Evolutionary conservation across 305 asterid genomes (phyloP).

Genomic region (Fraxinus paxiana): DNA sequence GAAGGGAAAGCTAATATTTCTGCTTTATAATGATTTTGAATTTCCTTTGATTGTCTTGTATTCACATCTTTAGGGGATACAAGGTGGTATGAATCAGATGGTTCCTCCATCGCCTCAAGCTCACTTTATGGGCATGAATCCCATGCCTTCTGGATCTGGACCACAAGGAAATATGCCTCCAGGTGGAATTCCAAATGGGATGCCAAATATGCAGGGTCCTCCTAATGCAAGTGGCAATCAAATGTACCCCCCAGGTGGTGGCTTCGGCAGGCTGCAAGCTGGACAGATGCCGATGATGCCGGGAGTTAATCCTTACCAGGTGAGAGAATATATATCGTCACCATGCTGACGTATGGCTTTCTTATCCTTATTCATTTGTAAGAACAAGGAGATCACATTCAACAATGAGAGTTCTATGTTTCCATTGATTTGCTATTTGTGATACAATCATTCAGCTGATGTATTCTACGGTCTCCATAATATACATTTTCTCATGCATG

Average conservation of each 20-base stretch:
- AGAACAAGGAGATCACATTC: slow-evolving; percentile 1
- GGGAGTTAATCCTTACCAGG: slow-evolving; percentile 85
- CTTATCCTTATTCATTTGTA: background rate
- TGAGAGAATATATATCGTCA: slow-evolving; percentile 24
- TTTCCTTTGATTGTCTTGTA: slow-evolving; percentile 4
- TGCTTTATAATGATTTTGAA: slow-evolving; percentile 16
- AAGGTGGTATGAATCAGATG: slow-evolving; percentile 86
- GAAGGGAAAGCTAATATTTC: background rate
- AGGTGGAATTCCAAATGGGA: slow-evolving; percentile 52
- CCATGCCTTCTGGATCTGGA: slow-evolving; percentile 67
- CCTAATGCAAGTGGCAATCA: slow-evolving; percentile 51
- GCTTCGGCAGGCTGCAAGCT: slow-evolving; percentile 73
- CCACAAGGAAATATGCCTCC: slow-evolving; percentile 62
- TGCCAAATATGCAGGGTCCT: slow-evolving; percentile 55
- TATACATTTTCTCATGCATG: background rate
- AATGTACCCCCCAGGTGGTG: slow-evolving; percentile 78
- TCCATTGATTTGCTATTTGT: background rate
- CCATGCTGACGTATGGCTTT: background rate
- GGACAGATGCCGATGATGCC: slow-evolving; percentile 91
- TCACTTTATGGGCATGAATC: slow-evolving; percentile 70
- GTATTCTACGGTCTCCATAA: background rate
- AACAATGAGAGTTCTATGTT: background rate
- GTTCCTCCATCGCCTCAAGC: slow-evolving; percentile 74
- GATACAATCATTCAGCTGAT: background rate
- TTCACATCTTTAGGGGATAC: slow-evolving; percentile 43